Base-by-base conservation (phyloP, 2,329 filamentous ascomycete genomes). In the Ophiostoma montium region DNA sequence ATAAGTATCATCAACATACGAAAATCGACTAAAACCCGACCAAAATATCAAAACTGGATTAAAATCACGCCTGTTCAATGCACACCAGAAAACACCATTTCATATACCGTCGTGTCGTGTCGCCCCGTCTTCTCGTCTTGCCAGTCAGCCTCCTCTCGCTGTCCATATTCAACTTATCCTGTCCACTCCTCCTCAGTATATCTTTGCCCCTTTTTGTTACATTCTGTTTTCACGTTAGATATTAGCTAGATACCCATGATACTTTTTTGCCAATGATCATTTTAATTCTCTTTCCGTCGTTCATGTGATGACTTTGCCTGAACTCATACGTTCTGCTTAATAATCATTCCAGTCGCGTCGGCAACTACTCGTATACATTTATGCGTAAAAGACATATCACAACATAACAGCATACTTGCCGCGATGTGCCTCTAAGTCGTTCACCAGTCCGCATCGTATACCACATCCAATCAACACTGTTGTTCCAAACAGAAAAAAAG, bases 221-320 rank as follows among this genome's bases (percentile, higher is more conserved):
- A 27, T 27, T 39, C 23, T 27, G 13, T 42, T 42, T 42, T 41
- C 1, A 21, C 31, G 30, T 33, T 33, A 44, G 27, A 19, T 44
- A 33, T 13, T 44, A 32, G 42, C 42, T 44, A 44, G 42, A 44
- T 44, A 44, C 42, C 42, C 42, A 13, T 44, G 42, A 33, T 44
- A 19, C 32, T 44, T 44, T 31, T 32, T n/a, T 23, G 9, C 21
- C 39, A 42, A 42, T 11, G 39, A 27, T 23, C 23, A 42, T 30
- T 30, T 42, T 16, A 10, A 16, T 30, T 30, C 30, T 42, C 11
- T 31, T 42, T 31, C 15, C 23, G 18, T 9, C 10, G 12, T 12
- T 33, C 12, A 33, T 10, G 10, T 31, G 30, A 31, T 31, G 31
- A 12, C 13, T 10, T 5, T 33, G 31, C 12, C 31, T 27, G 23